Percentiles rank a stretch among this genome's conserved stretches.
These are phyloP conservation scores for Cryomyces minteri DNA, from an alignment of 495 filamentous ascomycete species.

Conservation along the genomic window DNA sequence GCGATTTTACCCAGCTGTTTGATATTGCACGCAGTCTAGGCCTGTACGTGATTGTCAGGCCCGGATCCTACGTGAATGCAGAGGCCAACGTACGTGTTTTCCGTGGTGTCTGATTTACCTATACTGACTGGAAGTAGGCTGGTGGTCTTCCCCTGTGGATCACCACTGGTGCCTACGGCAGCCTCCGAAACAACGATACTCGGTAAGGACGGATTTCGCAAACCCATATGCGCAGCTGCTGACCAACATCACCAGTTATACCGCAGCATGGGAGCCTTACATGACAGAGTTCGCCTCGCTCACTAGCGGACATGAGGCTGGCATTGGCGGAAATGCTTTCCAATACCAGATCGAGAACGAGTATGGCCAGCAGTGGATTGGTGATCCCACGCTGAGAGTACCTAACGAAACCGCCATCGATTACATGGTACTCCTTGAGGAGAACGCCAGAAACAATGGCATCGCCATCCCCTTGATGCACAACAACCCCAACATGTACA, in stretches of 20 bases:
- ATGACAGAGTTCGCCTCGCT: slow-evolving; percentile 3
- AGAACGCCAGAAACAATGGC: slow-evolving; percentile 29
- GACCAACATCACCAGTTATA: slow-evolving; percentile 23
- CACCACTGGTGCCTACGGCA: slow-evolving; percentile 41
- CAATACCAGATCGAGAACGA: slow-evolving; percentile 45
- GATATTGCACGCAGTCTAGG: slow-evolving; percentile 37
- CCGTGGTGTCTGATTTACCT: background rate
- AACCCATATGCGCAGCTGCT: slow-evolving; percentile 5
- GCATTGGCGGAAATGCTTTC: slow-evolving; percentile 35
- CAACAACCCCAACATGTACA: slow-evolving; percentile 31
- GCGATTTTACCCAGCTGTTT: slow-evolving; percentile 33
- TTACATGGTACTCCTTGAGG: slow-evolving; percentile 39
- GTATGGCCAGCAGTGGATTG: slow-evolving; percentile 36
- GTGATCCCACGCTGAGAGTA: slow-evolving; percentile 18
- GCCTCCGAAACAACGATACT: slow-evolving; percentile 33
- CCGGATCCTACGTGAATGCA: slow-evolving; percentile 42
- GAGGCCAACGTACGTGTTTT: slow-evolving; percentile 9
- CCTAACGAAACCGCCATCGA: slow-evolving; percentile 29
- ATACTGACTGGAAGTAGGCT: slow-evolving; percentile 6
- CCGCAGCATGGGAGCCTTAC: slow-evolving; percentile 26
- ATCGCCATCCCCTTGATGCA: slow-evolving; percentile 33
- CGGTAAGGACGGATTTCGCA: slow-evolving; percentile 27
- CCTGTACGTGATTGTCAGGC: slow-evolving; percentile 36
- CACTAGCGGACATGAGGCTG: slow-evolving; percentile 27
- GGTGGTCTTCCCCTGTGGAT: slow-evolving; percentile 43